Percentiles rank a stretch among this genome's conserved stretches.
These are phyloP conservation scores for Petunia hybrid DNA, from an alignment of 305 asterid species.

Conservation along the genomic window DNA sequence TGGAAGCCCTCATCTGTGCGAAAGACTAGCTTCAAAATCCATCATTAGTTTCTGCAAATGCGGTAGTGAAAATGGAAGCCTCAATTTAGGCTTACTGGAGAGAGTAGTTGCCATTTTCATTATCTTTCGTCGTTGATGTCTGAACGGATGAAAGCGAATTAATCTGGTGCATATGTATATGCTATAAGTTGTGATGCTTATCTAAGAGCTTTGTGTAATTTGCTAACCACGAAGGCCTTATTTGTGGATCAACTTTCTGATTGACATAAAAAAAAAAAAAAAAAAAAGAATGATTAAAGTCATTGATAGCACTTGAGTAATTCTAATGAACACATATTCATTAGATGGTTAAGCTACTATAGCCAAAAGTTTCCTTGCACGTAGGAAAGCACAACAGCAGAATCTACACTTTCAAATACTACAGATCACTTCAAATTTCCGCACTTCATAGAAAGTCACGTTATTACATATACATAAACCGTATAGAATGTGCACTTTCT, in stretches of 20 bases:
- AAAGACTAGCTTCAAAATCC: slow-evolving; percentile 57
- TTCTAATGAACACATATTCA: too few relatives aligned
- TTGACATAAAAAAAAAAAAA: too few relatives aligned
- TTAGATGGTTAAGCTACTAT: too few relatives aligned
- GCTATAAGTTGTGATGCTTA: neutral
- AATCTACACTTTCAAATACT: neutral
- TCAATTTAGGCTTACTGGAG: slow-evolving; percentile 43
- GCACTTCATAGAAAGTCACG: neutral
- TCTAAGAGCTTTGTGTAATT: slow-evolving; percentile 1
- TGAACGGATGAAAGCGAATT: slow-evolving; percentile 1
- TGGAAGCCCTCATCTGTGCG: slow-evolving; percentile 61
- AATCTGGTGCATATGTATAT: neutral
- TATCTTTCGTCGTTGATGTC: neutral
- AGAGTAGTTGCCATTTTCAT: neutral
- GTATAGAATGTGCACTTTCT: neutral
- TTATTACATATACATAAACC: neutral
- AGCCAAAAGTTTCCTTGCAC: neutral
- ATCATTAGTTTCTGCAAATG: slow-evolving; percentile 32
- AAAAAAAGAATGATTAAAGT: too few relatives aligned
- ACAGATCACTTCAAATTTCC: neutral
- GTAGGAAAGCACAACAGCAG: neutral
- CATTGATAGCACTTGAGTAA: too few relatives aligned
- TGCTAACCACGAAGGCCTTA: neutral
- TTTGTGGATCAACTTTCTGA: neutral
- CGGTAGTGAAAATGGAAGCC: slow-evolving; percentile 51